Evolutionary conservation across 768 basidiomycete genomes (phyloP).

Genomic region (Mycena rebaudengoi): DNA sequence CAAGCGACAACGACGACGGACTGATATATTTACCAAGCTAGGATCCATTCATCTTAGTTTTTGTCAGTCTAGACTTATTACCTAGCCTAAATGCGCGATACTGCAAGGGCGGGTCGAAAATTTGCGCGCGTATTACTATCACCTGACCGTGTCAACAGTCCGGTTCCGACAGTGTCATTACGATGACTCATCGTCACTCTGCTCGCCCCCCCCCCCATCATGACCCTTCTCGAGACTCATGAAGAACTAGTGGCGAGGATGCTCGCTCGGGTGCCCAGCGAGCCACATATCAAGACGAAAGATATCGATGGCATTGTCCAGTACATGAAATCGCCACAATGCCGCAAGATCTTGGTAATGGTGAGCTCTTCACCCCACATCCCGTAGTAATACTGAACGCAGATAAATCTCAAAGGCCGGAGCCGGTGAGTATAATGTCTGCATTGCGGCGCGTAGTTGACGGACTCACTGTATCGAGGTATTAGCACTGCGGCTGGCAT

Average conservation of each 20-base stretch:
- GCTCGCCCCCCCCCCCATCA: too few relatives aligned
- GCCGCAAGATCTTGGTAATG: not conserved
- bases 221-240: not conserved
- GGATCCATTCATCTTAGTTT: too few relatives aligned
- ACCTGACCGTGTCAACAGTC: too few relatives aligned
- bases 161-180: too few relatives aligned
- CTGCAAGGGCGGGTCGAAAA: too few relatives aligned
- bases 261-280: not conserved
- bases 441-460: not conserved
- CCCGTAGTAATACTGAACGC: not conserved
- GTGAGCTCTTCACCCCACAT: not conserved
- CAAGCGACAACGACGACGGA: too few relatives aligned
- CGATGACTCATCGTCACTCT: too few relatives aligned
- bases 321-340: not conserved
- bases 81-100: too few relatives aligned
- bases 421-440: not conserved
- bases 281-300: not conserved
- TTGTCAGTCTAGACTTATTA: too few relatives aligned
- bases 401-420: not conserved
- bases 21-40: too few relatives aligned
- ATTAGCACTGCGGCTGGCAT: slow-evolving; percentile 1
- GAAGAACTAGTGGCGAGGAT: not conserved
- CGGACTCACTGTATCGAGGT: not conserved
- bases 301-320: slow-evolving; percentile 1
- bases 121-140: too few relatives aligned